These are phyloP conservation scores for Tubosaeta sp. DNA, from an alignment of 768 basidiomycete genomes.

Conservation along the genomic window DNA sequence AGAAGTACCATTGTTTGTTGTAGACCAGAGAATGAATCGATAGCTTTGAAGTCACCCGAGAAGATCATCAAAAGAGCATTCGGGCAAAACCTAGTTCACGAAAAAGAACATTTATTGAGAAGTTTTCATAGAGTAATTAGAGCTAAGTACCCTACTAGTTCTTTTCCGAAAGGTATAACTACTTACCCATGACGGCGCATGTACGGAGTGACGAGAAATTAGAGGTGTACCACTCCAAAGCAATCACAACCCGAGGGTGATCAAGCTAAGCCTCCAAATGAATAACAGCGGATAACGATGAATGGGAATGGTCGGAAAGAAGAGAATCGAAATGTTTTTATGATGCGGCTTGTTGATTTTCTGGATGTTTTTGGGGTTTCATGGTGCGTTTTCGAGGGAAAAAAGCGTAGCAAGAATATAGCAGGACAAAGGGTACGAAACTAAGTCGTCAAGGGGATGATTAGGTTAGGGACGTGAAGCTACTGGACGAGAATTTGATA, in stretches of 20 bases:
- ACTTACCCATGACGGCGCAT: slow-evolving; percentile 41
- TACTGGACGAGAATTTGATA: slow-evolving; percentile 31
- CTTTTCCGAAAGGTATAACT: slow-evolving; percentile 26
- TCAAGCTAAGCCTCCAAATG: slow-evolving; percentile 8
- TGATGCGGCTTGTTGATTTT: slow-evolving; percentile 33
- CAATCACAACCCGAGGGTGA: slow-evolving; percentile 15
- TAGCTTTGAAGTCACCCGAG: neutral
- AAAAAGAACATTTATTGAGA: slow-evolving; percentile 3
- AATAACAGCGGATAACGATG: slow-evolving; percentile 13
- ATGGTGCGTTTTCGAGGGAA: slow-evolving; percentile 23
- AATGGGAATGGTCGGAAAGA: slow-evolving; percentile 35
- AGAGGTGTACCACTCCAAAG: slow-evolving; percentile 20
- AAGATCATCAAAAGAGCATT: neutral
- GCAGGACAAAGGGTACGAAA: slow-evolving; percentile 29
- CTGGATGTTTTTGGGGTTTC: slow-evolving; percentile 37
- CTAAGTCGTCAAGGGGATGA: slow-evolving; percentile 35
- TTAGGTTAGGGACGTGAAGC: slow-evolving; percentile 33
- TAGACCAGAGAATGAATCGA: neutral
- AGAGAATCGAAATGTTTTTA: slow-evolving; percentile 46
- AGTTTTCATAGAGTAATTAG: slow-evolving; percentile 12
- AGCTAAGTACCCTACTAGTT: slow-evolving; percentile 15
- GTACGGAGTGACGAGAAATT: slow-evolving; percentile 21
- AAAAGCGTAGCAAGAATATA: slow-evolving; percentile 39
- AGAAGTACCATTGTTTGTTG: slow-evolving; percentile 2
- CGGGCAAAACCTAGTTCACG: too few relatives aligned